phyloP scores from a whole-genome alignment of 345 rosid genomes.

The Hirschfeldia incana region DNA sequence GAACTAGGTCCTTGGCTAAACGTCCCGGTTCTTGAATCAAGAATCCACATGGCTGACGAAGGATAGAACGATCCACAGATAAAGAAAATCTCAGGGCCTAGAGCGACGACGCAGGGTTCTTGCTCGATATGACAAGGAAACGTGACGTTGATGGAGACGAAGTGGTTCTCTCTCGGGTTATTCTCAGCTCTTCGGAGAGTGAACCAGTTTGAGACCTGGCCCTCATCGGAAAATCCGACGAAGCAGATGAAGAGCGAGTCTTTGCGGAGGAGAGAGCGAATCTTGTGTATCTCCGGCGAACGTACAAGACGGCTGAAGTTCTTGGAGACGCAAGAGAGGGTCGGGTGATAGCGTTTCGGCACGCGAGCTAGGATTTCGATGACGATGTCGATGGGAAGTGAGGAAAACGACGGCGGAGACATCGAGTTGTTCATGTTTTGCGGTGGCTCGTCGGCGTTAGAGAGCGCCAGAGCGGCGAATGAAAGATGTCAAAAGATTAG shows the following conservation, averaged over 20 bases:
- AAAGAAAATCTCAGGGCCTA: constrained; percentile 5
- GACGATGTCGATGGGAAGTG: not conserved
- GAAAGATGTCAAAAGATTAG: too few relatives aligned
- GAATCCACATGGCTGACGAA: not conserved
- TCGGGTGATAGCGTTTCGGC: not conserved
- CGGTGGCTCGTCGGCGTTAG: constrained; percentile 1
- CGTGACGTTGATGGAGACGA: not conserved
- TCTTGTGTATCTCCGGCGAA: constrained; percentile 3
- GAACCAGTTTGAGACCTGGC: not conserved
- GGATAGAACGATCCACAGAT: not conserved
- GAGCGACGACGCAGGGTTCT: not conserved
- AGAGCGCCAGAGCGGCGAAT: not conserved
- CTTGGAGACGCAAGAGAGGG: constrained; percentile 8
- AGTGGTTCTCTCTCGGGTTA: not conserved
- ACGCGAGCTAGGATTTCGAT: not conserved
- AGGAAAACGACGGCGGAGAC: not conserved
- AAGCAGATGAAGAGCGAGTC: constrained; percentile 5
- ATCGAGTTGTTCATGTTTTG: not conserved
- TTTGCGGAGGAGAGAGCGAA: not conserved
- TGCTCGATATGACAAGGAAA: not conserved
- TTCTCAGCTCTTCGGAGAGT: not conserved
- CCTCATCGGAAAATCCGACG: not conserved
- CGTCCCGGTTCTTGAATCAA: not conserved
- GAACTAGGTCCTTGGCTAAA: not conserved
- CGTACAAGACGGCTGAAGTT: not conserved